Evolutionary conservation across 2,329 filamentous ascomycete genomes (phyloP), one percentile per base, ranked within the genome.

Genomic region (Cordyceps militaris): DNA sequence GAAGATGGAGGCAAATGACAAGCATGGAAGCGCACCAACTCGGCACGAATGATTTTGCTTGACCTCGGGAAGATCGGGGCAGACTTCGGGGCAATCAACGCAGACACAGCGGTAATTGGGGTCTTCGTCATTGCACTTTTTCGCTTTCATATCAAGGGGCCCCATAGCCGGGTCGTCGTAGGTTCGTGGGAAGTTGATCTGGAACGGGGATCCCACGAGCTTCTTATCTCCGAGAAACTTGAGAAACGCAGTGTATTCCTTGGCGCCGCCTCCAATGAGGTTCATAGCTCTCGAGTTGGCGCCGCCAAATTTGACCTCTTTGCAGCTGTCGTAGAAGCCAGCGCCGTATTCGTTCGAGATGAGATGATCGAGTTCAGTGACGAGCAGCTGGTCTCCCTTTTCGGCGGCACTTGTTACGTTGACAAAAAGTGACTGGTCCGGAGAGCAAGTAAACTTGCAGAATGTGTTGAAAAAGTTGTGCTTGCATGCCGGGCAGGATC

Each of bases 401-500:
- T 80, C 72, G 61, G 83, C 81, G 0, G 86, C 88, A 55, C 85
- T 74, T 11, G 94, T 97, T 44, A 99, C 85, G 67, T 99, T 99
- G 70, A 99, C 79, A 68, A 99, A 99, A 0, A 96, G 78, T 0
- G 91, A 97, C 71, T 99, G 94, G 67, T 99, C 88, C 6, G 95
- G 93, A 4, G 94, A 99, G 76, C 95, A 99, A 2, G 92, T 97
- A 69, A 99, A 97, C 4, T 91, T 95, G 76, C 94, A 99, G 73
- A 99, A 99, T 46, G 95, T 79, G 75, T 99, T 96, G 79, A 90
- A 97, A 78, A 99, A 99, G 77, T 99, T 99, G 66, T 92, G 88
- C 73, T 94, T 96, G 81, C 94, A 99, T 32, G 95, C 94, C 1
- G 94, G 94, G 70, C 94, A 99, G 10, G 91, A 91, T 26, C 91